Evolutionary conservation across 345 rosid species (phyloP).

Genomic region (Ceriops decandra): DNA sequence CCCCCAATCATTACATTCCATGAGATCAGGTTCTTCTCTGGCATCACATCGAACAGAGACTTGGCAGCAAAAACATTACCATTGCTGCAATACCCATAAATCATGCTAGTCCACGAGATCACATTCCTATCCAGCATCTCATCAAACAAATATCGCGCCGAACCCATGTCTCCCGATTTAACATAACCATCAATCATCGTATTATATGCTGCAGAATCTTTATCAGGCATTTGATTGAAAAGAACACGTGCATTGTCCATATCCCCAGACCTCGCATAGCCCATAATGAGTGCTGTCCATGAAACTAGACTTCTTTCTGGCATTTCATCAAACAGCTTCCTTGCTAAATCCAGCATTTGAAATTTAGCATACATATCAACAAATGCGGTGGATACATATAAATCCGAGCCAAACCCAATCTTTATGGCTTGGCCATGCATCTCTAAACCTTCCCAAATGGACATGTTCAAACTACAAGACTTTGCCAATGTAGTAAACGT

Average conservation of each 20-base stretch:
- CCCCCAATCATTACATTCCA: slow-evolving; percentile 86
- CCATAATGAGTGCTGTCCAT: slow-evolving; percentile 71
- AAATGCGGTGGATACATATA: slow-evolving; percentile 61
- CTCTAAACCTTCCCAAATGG: slow-evolving; percentile 48
- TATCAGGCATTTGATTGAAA: slow-evolving; percentile 52
- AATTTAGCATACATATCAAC: slow-evolving; percentile 66
- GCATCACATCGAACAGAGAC: slow-evolving; percentile 62
- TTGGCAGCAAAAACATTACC: slow-evolving; percentile 53
- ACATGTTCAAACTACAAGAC: slow-evolving; percentile 41
- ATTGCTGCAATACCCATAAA: slow-evolving; percentile 54
- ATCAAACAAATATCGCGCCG: slow-evolving; percentile 54
- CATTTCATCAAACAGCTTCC: slow-evolving; percentile 63
- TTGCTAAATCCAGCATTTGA: slow-evolving; percentile 43
- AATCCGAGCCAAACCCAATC: slow-evolving; percentile 50
- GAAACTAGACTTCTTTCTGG: slow-evolving; percentile 53
- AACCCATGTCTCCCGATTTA: slow-evolving; percentile 55
- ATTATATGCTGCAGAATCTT: slow-evolving; percentile 52
- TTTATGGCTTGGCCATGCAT: slow-evolving; percentile 50
- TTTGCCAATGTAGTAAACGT: slow-evolving; percentile 57
- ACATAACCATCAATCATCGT: slow-evolving; percentile 65
- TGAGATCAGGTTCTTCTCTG: slow-evolving; percentile 55
- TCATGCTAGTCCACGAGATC: slow-evolving; percentile 73
- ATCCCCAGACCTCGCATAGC: slow-evolving; percentile 51
- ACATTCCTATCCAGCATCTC: slow-evolving; percentile 52
- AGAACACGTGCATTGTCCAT: slow-evolving; percentile 43